A percentile compares a stretch with the other conserved stretches of the same genome.
These are phyloP conservation scores for Aeminium ludgeri DNA, from an alignment of 495 filamentous ascomycete genomes.

Conservation along the genomic window DNA sequence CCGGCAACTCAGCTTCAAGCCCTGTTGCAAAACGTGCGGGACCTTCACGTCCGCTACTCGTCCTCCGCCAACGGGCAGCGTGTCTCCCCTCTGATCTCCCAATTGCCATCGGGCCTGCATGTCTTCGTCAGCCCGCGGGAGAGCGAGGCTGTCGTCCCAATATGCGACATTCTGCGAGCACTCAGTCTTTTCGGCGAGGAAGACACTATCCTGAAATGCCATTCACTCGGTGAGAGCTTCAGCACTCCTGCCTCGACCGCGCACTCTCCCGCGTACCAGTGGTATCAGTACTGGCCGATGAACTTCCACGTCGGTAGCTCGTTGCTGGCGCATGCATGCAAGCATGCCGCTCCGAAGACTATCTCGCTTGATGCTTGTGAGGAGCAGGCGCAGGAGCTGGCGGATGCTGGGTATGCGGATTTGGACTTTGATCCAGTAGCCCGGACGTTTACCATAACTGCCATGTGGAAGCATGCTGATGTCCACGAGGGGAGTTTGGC, in stretches of 20 bases:
- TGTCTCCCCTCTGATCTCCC: constrained; percentile 52
- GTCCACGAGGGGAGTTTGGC: constrained; percentile 31
- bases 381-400: constrained; percentile 21
- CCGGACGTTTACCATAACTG: constrained; percentile 43
- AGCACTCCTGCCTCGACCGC: constrained; percentile 46
- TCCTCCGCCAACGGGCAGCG: constrained; percentile 37
- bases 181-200: constrained; percentile 34
- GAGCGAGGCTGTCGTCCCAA: constrained; percentile 15
- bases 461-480: constrained; percentile 34
- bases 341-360: no score
- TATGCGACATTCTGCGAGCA: constrained; percentile 46
- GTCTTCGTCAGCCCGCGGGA: constrained; percentile 52
- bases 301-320: not conserved
- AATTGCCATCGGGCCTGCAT: constrained; percentile 67
- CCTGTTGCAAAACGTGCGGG: constrained; percentile 48
- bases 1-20: constrained; percentile 32
- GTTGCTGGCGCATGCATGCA: no score
- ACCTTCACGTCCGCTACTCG: constrained; percentile 70
- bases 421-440: constrained; percentile 62
- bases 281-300: constrained; percentile 29
- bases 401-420: constrained; percentile 49
- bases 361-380: constrained; percentile 26
- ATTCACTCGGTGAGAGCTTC: constrained; percentile 38
- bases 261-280: constrained; percentile 50
- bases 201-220: constrained; percentile 24